Conservation (phyloP, 139 green algal genomes). For the Chlorella sp. region DNA sequence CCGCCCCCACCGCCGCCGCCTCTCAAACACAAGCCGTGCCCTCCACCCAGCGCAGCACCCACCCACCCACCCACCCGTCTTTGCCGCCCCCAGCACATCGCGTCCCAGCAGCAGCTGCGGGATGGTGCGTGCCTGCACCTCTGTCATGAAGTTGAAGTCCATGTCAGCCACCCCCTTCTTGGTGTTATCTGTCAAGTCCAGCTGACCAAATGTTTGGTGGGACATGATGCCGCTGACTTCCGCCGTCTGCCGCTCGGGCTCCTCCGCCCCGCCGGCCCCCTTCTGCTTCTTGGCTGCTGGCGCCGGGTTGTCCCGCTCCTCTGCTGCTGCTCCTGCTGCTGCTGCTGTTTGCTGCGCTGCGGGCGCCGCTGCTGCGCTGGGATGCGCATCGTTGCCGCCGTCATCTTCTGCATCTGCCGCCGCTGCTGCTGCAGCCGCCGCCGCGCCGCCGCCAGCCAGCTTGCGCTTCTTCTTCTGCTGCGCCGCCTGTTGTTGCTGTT, state of each 20-base stretch:
- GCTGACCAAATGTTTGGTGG: constrained; percentile 66
- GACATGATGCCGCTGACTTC: constrained; percentile 44
- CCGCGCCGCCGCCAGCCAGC: background rate
- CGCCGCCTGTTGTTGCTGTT: background rate
- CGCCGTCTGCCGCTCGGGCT: constrained; percentile 17
- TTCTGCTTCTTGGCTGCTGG: constrained; percentile 22
- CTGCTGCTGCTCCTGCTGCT: background rate
- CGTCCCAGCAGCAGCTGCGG: constrained; percentile 89
- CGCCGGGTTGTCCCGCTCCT: constrained; percentile 8
- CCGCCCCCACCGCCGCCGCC: background rate
- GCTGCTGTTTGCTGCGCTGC: background rate
- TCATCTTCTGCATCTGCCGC: background rate
- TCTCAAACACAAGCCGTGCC: too few relatives aligned
- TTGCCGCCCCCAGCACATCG: constrained; percentile 95
- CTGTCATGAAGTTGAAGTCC: constrained; percentile 89
- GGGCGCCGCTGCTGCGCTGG: background rate
- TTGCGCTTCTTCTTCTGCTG: constrained; percentile 28
- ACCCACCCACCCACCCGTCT: constrained; percentile 71
- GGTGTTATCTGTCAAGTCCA: constrained; percentile 78
- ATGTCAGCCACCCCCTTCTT: constrained; percentile 77
- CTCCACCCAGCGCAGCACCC: background rate
- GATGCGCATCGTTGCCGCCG: background rate
- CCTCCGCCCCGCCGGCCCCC: background rate
- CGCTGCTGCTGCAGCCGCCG: background rate
- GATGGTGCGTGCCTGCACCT: constrained; percentile 96